Percentiles rank a stretch among this genome's conserved stretches.
phyloP scores from a whole-genome alignment of 129 eudicot species.

The Flaveria ramosissima region DNA sequence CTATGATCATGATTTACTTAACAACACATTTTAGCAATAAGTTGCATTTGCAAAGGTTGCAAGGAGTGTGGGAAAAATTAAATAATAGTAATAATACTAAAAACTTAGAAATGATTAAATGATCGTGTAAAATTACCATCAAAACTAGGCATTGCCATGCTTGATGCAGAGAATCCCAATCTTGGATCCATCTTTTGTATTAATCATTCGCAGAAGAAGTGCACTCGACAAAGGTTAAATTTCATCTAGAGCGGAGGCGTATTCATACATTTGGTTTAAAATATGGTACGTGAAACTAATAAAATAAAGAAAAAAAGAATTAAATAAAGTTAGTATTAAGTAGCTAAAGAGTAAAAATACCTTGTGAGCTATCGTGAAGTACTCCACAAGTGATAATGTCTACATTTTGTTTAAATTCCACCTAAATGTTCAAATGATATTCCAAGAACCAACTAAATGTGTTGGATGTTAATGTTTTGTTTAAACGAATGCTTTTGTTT shows the following conservation, averaged over 20 bases:
- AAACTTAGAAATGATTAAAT: not conserved
- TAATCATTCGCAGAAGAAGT: conserved; percentile 70
- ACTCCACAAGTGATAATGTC: conserved; percentile 51
- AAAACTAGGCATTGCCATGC: conserved; percentile 95
- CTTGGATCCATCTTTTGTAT: conserved; percentile 80
- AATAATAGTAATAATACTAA: too few species aligned
- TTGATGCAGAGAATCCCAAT: conserved; percentile 76
- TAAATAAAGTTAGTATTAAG: not conserved
- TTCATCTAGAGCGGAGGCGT: conserved; percentile 86
- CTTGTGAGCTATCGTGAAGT: conserved; percentile 76
- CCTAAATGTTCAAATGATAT: too few species aligned
- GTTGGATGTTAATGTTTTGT: too few species aligned
- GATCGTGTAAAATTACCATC: not conserved
- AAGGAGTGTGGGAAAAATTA: too few species aligned
- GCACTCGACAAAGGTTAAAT: conserved; percentile 77
- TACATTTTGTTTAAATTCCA: too few species aligned
- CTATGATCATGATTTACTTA: too few species aligned
- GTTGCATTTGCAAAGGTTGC: too few species aligned
- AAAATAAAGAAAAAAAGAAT: not conserved
- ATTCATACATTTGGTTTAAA: conserved; percentile 38
- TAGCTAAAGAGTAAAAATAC: conserved; percentile 32
- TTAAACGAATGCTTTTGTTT: too few species aligned
- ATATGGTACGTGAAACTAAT: not conserved
- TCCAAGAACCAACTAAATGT: too few species aligned
- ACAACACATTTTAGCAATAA: too few species aligned